Evolutionary conservation across 140 eudicot species (phyloP).

Genomic region (Bidens hawaiensis): DNA sequence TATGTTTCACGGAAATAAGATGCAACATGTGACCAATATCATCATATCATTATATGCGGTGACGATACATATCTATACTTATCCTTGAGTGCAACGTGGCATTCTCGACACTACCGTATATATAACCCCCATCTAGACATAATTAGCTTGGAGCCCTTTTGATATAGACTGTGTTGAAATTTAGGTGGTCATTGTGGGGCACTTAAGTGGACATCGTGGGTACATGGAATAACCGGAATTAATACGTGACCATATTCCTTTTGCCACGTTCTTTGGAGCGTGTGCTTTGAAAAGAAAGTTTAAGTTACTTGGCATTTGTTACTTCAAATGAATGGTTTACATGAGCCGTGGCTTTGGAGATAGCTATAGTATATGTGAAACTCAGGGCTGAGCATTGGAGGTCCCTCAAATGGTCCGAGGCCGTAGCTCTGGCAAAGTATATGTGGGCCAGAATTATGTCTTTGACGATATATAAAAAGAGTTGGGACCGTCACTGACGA

Average conservation of each 20-base stretch:
- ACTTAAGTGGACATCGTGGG: neutral
- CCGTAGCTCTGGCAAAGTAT: neutral
- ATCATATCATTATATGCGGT: neutral
- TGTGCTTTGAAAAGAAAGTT: no score
- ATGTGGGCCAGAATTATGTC: no score
- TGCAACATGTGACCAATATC: neutral
- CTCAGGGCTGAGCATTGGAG: neutral
- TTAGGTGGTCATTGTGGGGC: no score
- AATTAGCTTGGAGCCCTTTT: neutral
- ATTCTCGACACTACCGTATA: neutral
- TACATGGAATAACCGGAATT: neutral
- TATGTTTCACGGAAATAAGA: neutral
- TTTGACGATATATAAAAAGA: no score
- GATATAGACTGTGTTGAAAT: neutral
- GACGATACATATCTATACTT: neutral
- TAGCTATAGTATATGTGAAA: neutral
- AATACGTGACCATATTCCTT: neutral
- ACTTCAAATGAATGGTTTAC: no score
- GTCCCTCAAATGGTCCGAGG: neutral
- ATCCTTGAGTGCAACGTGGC: neutral
- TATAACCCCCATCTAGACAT: neutral
- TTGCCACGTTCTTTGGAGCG: neutral
- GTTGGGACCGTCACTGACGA: no score
- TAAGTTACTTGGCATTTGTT: no score
- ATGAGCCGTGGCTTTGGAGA: no score